Conservation (phyloP, 2,329 filamentous ascomycete genomes). For the Trichoderma koningiopsis region DNA sequence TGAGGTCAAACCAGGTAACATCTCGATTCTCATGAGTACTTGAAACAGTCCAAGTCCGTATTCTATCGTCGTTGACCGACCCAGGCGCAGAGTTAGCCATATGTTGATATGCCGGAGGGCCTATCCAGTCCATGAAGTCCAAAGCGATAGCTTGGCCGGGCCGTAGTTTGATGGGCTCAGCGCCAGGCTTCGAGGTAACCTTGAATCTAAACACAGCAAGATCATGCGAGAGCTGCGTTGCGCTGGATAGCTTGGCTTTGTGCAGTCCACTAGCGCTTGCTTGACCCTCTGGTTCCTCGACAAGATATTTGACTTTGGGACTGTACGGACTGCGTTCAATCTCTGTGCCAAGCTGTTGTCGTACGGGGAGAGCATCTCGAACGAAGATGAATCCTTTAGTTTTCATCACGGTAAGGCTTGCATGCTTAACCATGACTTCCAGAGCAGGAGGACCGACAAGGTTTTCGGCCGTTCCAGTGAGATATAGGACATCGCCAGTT, state of each 20-base stretch:
- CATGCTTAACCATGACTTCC: slow-evolving; percentile 17
- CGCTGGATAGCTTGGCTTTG: slow-evolving; percentile 2
- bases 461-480: slow-evolving; percentile 11
- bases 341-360: slow-evolving; percentile 18
- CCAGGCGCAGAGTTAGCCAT: slow-evolving; percentile 23
- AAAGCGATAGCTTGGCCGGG: slow-evolving; percentile 20
- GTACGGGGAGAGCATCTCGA: slow-evolving; percentile 20
- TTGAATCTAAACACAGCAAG: slow-evolving; percentile 24
- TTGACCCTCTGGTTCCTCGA: slow-evolving; percentile 17
- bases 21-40: slow-evolving; percentile 12
- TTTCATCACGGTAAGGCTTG: slow-evolving; percentile 22
- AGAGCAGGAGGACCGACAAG: slow-evolving; percentile 15
- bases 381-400: slow-evolving; percentile 15
- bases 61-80: slow-evolving; percentile 13
- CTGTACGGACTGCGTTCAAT: slow-evolving; percentile 23
- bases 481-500: slow-evolving; percentile 18
- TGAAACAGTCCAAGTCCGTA: slow-evolving; percentile 23
- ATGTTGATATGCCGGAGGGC: slow-evolving; percentile 23
- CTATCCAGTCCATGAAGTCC: slow-evolving; percentile 24
- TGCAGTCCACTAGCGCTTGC: slow-evolving; percentile 6
- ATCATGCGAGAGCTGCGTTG: slow-evolving; percentile 18
- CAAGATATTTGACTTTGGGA: slow-evolving; percentile 21
- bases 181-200: neutral
- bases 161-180: slow-evolving; percentile 7
- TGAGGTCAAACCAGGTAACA: slow-evolving; percentile 21